These are phyloP conservation scores for Danielia oregonensis DNA, from an alignment of 805 yeast genomes.

Conservation along the genomic window DNA sequence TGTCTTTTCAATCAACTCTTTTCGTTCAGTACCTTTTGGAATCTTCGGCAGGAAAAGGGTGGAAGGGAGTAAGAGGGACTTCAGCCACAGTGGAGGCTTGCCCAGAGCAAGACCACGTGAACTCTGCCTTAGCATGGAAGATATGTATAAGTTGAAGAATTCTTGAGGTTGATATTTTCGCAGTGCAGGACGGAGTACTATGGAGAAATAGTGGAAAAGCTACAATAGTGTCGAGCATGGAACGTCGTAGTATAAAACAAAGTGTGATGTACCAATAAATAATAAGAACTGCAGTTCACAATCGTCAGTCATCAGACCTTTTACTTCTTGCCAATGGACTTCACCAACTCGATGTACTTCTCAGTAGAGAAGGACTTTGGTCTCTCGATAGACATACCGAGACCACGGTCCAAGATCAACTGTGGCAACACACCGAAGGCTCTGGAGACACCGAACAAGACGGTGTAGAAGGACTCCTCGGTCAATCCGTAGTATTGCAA, in stretches of 20 bases:
- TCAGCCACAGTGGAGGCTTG: slow-evolving; percentile 31
- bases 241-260: too few relatives aligned
- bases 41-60: slow-evolving; percentile 53
- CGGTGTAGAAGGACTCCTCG: slow-evolving; percentile 73
- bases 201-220: too few relatives aligned
- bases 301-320: slow-evolving; percentile 1
- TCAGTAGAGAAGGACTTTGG: slow-evolving; percentile 53
- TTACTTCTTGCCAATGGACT: slow-evolving; percentile 19
- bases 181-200: too few relatives aligned
- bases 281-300: too few relatives aligned
- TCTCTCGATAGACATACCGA: slow-evolving; percentile 78
- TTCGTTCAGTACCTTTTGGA: slow-evolving; percentile 45
- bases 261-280: slow-evolving; percentile 4
- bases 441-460: slow-evolving; percentile 78
- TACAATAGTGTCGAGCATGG: too few relatives aligned
- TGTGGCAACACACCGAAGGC: slow-evolving; percentile 78
- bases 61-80: slow-evolving; percentile 60
- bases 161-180: too few relatives aligned
- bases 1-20: slow-evolving; percentile 42
- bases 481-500: slow-evolving; percentile 77
- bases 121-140: slow-evolving; percentile 1
- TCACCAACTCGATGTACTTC: slow-evolving; percentile 22
- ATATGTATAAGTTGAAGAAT: too few relatives aligned
- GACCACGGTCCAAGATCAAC: slow-evolving; percentile 72
- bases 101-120: slow-evolving; percentile 2